Evolutionary conservation across 106 monocot species (phyloP).

Genomic region (Narthecium ossifragum): DNA sequence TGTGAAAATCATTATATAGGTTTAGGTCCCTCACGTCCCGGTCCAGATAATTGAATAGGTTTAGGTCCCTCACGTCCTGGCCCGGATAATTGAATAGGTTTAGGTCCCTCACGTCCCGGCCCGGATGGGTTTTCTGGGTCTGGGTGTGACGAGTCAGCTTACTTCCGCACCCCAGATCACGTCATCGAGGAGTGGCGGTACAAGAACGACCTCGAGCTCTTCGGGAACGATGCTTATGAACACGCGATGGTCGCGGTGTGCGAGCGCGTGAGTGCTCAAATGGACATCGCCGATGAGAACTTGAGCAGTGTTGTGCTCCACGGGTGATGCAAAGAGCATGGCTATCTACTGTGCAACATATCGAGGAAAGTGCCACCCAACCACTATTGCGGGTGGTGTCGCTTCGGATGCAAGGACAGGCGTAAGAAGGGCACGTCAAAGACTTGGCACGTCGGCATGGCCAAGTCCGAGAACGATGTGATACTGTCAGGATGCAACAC

Average conservation of each 20-base stretch:
- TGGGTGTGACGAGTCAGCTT: no score
- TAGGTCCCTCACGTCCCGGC: no score
- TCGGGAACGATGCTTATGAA: constrained; percentile 45
- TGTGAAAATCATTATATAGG: no score
- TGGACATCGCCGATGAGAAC: constrained; percentile 26
- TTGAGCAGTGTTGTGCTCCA: constrained; percentile 41
- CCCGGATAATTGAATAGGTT: no score
- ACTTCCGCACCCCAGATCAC: no score
- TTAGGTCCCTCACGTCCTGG: no score
- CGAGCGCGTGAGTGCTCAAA: constrained; percentile 45
- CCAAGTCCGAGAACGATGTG: constrained; percentile 48
- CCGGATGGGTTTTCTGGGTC: no score
- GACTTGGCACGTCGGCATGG: constrained; percentile 74
- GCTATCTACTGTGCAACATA: constrained; percentile 35
- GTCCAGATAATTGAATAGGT: no score
- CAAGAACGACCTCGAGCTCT: constrained; percentile 45
- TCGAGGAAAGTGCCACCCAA: constrained; percentile 40
- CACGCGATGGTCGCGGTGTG: constrained; percentile 55
- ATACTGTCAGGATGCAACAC: constrained; percentile 46
- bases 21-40: no score
- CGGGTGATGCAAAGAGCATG: constrained; percentile 48
- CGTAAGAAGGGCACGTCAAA: constrained; percentile 43
- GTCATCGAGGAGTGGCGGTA: no score
- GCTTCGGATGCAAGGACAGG: constrained; percentile 61
- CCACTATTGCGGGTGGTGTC: constrained; percentile 80